Evolutionary conservation across 495 filamentous ascomycete species (phyloP), one percentile per base, ranked within the genome.

Genomic region (Penicillium macrosclerotiorum): DNA sequence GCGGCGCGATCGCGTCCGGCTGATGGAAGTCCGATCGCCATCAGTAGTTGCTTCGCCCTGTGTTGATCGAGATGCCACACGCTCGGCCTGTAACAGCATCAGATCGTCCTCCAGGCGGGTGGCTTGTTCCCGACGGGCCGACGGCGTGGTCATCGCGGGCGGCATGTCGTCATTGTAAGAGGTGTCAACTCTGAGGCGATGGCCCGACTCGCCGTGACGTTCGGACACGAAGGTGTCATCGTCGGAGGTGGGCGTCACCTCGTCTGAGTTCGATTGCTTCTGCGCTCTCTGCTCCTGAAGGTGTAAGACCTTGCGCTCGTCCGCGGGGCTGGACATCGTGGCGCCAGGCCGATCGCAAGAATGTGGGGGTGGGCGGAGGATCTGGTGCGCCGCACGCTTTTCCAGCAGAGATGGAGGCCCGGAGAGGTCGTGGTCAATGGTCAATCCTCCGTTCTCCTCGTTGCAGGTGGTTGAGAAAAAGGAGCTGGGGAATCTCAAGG

Each of bases 71-170:
- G 79, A 82, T 1, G 84, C 86, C 26, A 88, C 75, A 3, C 84
- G 82, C 70, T 97, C 92, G 5, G 86, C 86, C 39, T 89, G 83
- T 23, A 95, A 73, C 41, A 96, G 72, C 29, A 88, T 82, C 22
- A 96, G 64, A 59, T 96, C 90, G 69, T 97, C 92, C 31, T 88
- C 85, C 16, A 95, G 65, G 23, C 88, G 78, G 49, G 79, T 77
- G 5, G 82, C 82, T 42, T 86, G 77, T 58, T 94, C 90, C 16
- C 82, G 73, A 7, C 69, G 66, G 18, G 78, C 66, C 0, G 76
- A 77, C 1, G 78, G 74, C 0, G 79, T 78, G n/a, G 60, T 63
- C 36, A 67, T 52, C 0, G 55, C 34, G 0, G 38, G 37, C 56
- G 3, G 51, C 54, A 12, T 62, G 49, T 69, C 51, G 12, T 47